Conservation (phyloP, 768 basidiomycete species). For the Peribolospora kevripleyi region DNA sequence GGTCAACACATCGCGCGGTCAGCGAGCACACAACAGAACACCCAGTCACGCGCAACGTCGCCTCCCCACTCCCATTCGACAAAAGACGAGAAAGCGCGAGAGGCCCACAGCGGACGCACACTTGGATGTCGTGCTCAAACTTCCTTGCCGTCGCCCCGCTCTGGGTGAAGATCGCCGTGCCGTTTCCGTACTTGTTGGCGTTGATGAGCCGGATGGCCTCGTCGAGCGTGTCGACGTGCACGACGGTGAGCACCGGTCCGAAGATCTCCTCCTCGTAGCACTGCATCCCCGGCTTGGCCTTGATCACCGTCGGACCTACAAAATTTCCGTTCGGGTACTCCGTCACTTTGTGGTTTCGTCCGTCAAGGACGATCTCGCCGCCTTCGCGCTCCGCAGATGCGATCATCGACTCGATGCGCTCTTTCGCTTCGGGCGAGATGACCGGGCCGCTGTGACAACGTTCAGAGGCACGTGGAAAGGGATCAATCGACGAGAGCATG, state of each 20-base stretch:
- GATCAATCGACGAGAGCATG: background rate
- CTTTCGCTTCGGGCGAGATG: conserved; percentile 48
- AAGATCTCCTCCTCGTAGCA: conserved; percentile 88
- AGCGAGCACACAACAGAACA: no score
- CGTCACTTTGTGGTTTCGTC: conserved; percentile 40
- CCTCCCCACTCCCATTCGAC: background rate
- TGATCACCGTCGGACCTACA: conserved; percentile 73
- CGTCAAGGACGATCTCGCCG: conserved; percentile 66
- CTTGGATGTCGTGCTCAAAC: conserved; percentile 67
- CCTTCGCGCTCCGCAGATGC: conserved; percentile 36
- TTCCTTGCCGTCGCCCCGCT: conserved; percentile 82
- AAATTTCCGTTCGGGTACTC: conserved; percentile 76
- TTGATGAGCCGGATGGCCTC: conserved; percentile 80
- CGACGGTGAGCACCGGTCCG: conserved; percentile 59
- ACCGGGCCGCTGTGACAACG: conserved; percentile 22
- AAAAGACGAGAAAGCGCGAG: background rate
- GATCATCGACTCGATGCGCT: conserved; percentile 50
- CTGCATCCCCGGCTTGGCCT: conserved; percentile 56
- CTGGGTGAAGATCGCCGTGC: conserved; percentile 86
- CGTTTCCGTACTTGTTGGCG: conserved; percentile 60
- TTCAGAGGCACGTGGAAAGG: background rate
- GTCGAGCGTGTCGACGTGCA: conserved; percentile 60
- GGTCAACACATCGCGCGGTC: no score
- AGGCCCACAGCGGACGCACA: conserved; percentile 32
- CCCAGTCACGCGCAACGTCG: conserved; percentile 4